Evolutionary conservation across 179 eudicot genomes (phyloP), one percentile per base, ranked within the genome.

Genomic region (Spergularia azorica): DNA sequence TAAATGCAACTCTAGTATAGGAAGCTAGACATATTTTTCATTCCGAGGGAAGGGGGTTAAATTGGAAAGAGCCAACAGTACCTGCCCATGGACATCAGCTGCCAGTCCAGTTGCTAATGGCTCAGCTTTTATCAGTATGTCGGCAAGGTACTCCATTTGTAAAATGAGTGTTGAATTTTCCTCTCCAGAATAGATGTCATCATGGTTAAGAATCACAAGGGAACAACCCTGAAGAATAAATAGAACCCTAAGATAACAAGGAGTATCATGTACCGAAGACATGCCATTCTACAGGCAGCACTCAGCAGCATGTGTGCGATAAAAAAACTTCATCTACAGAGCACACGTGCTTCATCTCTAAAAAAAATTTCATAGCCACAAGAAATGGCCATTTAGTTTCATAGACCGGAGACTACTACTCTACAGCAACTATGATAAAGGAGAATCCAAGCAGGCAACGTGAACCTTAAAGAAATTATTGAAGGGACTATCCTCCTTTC

Each of bases 81-180:
- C 98, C 98, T 91, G 98, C 63, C 98, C 97, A 83, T 94, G 98
- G 67, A 94, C 96, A 81, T 94, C 98, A 74, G 88, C 63, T 60
- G 98, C 98, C 74, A 90, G 75, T 70, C 98, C 98, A 71, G 96
- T 90, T 50, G 92, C 89, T 78, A 94, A 81, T 43, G 98, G 97
- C 74, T 90, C 91, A 56, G 84, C 92, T 77, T 90, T 94, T 32
- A 94, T 80, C 59, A 90, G 77, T 64, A 90, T 76, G 71, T 90
- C 83, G 32, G 91, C 91, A 26, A 88, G 81, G 85, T 90, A 87
- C 84, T 92, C 94, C 85, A 88, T 80, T 72, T 88, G 97, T 75
- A 86, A 59, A 75, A 84, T 77, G 18, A 86, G 74, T 43, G 82
- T 65, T 1, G 89, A 82, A 76, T 77, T 76, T 64, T 85, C 92